Evolutionary conservation across 2,329 filamentous ascomycete species (phyloP).

Genomic region (Aspergillus cejpii): DNA sequence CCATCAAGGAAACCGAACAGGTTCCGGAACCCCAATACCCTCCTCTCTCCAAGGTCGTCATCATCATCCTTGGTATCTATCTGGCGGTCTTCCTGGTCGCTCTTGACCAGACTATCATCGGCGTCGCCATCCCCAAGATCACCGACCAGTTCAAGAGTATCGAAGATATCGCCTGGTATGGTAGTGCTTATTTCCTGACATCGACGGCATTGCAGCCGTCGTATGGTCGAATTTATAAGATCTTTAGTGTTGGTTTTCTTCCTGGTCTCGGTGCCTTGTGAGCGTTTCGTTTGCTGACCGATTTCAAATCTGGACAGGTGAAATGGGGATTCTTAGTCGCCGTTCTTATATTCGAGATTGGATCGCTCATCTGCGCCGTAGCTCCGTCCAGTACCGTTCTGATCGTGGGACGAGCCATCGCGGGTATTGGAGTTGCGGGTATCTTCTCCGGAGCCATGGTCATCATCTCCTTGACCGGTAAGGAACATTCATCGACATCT

Average conservation of each 20-base stretch:
- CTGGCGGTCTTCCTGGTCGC: slow-evolving; percentile 24
- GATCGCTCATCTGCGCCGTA: slow-evolving; percentile 34
- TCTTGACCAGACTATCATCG: slow-evolving; percentile 40
- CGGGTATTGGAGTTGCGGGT: slow-evolving; percentile 33
- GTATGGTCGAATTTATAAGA: slow-evolving; percentile 52
- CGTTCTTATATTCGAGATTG: slow-evolving; percentile 35
- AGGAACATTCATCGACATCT: not conserved
- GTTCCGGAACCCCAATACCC: slow-evolving; percentile 14
- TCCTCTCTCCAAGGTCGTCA: slow-evolving; percentile 12
- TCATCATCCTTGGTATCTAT: slow-evolving; percentile 21
- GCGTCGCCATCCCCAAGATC: slow-evolving; percentile 21
- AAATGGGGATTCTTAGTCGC: slow-evolving; percentile 34
- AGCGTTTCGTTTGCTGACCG: no score
- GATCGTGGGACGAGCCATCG: slow-evolving; percentile 34
- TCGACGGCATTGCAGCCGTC: slow-evolving; percentile 5
- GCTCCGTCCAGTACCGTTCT: slow-evolving; percentile 30
- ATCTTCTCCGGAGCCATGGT: slow-evolving; percentile 28
- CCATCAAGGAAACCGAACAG: not conserved
- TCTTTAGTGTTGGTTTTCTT: slow-evolving; percentile 13
- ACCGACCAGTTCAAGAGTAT: slow-evolving; percentile 19
- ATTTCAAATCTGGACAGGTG: no score
- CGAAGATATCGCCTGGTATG: slow-evolving; percentile 60
- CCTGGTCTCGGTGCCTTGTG: slow-evolving; percentile 5
- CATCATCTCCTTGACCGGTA: slow-evolving; percentile 21
- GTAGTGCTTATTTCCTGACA: slow-evolving; percentile 41